Conservation (phyloP, 2,329 filamentous ascomycete genomes). For the Penicillium psychrosexuale region DNA sequence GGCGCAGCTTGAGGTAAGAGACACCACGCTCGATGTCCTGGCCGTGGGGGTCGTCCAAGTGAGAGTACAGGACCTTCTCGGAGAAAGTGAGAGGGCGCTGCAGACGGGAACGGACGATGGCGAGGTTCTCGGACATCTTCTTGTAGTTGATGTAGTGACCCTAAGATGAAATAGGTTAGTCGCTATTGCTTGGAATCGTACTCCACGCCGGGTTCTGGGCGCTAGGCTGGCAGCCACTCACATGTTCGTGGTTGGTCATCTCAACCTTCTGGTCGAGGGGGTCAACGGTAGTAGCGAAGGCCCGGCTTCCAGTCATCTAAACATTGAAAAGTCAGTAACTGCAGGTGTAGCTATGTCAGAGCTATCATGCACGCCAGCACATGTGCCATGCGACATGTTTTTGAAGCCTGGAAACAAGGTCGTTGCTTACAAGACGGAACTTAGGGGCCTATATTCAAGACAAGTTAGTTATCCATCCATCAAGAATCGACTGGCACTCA, state of each 20-base stretch:
- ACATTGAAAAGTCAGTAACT: constrained; percentile 35
- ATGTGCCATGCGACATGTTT: neutral
- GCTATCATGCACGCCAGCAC: neutral
- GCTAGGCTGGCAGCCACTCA: constrained; percentile 30
- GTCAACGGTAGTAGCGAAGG: constrained; percentile 80
- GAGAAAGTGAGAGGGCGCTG: constrained; percentile 92
- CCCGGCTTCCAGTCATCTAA: constrained; percentile 62
- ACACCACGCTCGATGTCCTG: constrained; percentile 95
- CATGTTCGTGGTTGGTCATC: constrained; percentile 94
- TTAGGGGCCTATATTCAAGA: constrained; percentile 38
- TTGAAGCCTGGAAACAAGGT: constrained; percentile 1
- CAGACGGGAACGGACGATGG: constrained; percentile 81
- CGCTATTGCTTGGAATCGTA: constrained; percentile 7
- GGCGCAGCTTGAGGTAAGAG: constrained; percentile 94
- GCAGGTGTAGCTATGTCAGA: constrained; percentile 3
- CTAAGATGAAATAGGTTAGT: constrained; percentile 34
- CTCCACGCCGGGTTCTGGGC: constrained; percentile 6
- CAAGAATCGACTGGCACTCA: neutral
- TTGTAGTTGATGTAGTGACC: constrained; percentile 97
- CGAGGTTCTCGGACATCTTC: constrained; percentile 98
- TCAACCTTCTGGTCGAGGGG: constrained; percentile 92
- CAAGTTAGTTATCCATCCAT: constrained; percentile 24
- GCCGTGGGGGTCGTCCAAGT: constrained; percentile 92
- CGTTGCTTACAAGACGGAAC: constrained; percentile 45
- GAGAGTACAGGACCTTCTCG: constrained; percentile 99